phyloP scores from a whole-genome alignment of 2,329 filamentous ascomycete genomes.

The Drechslera avenae region DNA sequence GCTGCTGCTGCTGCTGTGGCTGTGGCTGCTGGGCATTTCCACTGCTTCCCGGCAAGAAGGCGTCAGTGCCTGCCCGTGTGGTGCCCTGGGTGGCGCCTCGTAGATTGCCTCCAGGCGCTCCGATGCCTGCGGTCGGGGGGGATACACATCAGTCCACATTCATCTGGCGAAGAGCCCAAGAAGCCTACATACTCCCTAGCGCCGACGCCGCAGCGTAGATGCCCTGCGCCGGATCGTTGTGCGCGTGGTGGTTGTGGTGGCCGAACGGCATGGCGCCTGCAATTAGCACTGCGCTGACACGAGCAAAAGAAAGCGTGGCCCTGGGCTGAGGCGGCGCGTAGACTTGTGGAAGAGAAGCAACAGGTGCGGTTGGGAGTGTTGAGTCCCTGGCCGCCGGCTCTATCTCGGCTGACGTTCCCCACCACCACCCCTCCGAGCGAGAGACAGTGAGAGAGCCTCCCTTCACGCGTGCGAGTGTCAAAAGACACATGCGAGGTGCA shows the following conservation, averaged over 20 bases:
- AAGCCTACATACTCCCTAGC: conserved; percentile 44
- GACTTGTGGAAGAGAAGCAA: conserved; percentile 2
- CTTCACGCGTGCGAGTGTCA: conserved; percentile 1
- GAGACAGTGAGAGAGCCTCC: too few species aligned
- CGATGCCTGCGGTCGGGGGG: conserved; percentile 42
- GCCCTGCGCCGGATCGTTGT: conserved; percentile 48
- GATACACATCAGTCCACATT: conserved; percentile 9
- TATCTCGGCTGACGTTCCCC: conserved; percentile 17
- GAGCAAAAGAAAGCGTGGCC: conserved; percentile 1
- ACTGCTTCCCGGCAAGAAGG: conserved; percentile 48
- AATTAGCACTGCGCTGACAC: conserved; percentile 13
- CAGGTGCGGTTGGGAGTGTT: conserved; percentile 10
- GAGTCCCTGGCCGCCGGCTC: conserved; percentile 10
- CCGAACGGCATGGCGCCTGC: conserved; percentile 47
- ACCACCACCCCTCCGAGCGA: conserved; percentile 14
- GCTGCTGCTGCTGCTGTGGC: conserved; percentile 11
- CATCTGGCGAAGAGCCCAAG: neutral
- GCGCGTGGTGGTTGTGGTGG: conserved; percentile 41
- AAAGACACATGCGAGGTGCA: too few species aligned
- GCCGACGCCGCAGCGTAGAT: conserved; percentile 55
- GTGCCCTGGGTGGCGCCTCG: conserved; percentile 48
- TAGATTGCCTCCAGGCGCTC: conserved; percentile 51
- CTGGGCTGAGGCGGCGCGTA: conserved; percentile 17
- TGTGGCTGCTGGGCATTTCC: conserved; percentile 16
- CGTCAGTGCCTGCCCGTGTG: conserved; percentile 53